Base-by-base conservation (phyloP, 768 basidiomycete genomes). In the Pisolithus orientalis region DNA sequence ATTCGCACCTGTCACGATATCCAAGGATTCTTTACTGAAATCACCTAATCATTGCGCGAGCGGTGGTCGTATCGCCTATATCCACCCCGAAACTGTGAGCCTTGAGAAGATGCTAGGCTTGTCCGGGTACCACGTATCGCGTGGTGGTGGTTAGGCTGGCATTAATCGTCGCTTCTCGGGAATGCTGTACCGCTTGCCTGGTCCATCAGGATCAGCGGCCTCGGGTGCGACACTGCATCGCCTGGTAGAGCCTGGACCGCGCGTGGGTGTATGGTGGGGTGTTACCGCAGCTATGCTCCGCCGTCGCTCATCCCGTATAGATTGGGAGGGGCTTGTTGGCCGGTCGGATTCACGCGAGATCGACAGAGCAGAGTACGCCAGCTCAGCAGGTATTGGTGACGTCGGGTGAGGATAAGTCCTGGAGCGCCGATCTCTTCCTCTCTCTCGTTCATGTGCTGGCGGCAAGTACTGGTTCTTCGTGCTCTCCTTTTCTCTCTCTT, bases 321-420 rank as follows among this genome's bases (percentile, higher is more conserved):
- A 51, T 16, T 45, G 44, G 10, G 67, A 58, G 6, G 57, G 45
- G 21, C 55, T 57, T 0, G 47, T 38, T 0, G 47, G 48, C 17
- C 53, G 53, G 40, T 47, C 50, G 2, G 50, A 14, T n/a, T 58
- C 56, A 21, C 66, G 67, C 17, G 62, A 56, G 43, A 68, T 49
- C 14, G 66, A 66, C 32, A 64, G 66, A 0, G 51, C 60, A 6
- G 66, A 62, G 32, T 68, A 68, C 2, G 56, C 55, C 38, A 66
- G 21, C 0, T 59, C 66, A 8, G 53, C 14, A 31, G 66, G 66
- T 7, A 61, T 59, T 7, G 66, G 58, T 7, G 66, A 59, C 11
- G 58, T 27, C 4, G 64, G 60, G 14, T 68, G 70, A 25, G 65
- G 54, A 4, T 62, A 53, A n/a, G 59, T 50, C 2, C 64, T 57